A percentile compares a stretch with the other conserved stretches of the same genome.
phyloP scores from a whole-genome alignment of 257 asterid genomes.

The Capsicum rhomboideum region DNA sequence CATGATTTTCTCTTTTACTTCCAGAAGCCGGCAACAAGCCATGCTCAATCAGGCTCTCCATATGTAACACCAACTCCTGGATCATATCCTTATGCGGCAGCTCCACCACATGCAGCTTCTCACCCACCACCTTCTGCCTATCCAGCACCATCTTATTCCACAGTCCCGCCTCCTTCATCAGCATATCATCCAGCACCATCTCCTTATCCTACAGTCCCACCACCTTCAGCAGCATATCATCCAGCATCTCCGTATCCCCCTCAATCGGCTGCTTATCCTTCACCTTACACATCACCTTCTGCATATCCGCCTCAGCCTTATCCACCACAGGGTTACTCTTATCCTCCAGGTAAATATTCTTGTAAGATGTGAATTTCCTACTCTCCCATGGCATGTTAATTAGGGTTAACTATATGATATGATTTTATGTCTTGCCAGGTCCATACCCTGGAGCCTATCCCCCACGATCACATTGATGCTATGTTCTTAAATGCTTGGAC shows the following conservation, averaged over 20 bases:
- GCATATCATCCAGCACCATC: constrained; percentile 16
- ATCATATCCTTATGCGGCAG: constrained; percentile 19
- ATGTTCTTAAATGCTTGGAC: not conserved
- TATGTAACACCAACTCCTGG: constrained; percentile 12
- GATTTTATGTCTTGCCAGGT: constrained; percentile 17
- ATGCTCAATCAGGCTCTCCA: constrained; percentile 31
- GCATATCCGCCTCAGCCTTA: constrained; percentile 26
- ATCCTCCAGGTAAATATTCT: constrained; percentile 30
- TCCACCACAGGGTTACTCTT: constrained; percentile 22
- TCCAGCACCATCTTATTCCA: constrained; percentile 21
- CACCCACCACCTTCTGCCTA: constrained; percentile 18
- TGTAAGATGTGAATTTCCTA: constrained; percentile 8
- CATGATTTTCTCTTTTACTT: constrained; percentile 10
- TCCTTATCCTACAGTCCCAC: constrained; percentile 15
- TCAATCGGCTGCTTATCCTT: constrained; percentile 4
- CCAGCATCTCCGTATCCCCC: constrained; percentile 19
- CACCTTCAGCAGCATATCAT: constrained; percentile 22
- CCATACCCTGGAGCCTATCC: constrained; percentile 36
- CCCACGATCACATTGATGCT: constrained; percentile 9
- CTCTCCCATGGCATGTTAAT: not conserved
- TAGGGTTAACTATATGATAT: not conserved
- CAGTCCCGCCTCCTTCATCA: constrained; percentile 20
- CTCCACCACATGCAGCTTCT: constrained; percentile 16
- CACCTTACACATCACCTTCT: constrained; percentile 17
- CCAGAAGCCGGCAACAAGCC: constrained; percentile 38